Base-by-base conservation (phyloP, 192 early-diverging fungal species). In the Dispira simplex region DNA sequence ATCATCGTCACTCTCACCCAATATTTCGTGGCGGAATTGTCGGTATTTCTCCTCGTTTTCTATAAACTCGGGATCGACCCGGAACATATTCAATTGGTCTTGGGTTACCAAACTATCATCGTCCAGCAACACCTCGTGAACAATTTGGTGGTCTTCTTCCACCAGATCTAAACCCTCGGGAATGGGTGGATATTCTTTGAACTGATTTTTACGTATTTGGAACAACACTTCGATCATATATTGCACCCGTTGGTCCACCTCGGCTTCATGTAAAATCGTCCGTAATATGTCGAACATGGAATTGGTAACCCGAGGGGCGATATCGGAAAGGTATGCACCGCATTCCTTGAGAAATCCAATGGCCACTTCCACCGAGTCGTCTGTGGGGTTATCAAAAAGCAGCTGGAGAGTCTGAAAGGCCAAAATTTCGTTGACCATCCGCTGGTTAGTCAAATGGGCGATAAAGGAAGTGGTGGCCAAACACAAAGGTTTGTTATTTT, bases 171-270 rank as follows among this genome's bases (percentile, higher is more conserved):
- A 71, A 13, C 86, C 93, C 20, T 77, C 71, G 11, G 80, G 68
- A 10, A 96, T 75, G 4, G 86, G 73, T 56, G 84, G 86, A 63
- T 90, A 90, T 64, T 93, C 88, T 62, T 93, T 93, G 77, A 89
- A 98, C 59, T 90, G 91, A 54, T 95, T 91, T 58, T 90, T 90
- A 44, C 95, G 80, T 23, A 92, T 81, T 78, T 98, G 93, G 70
- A 98, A 95, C 32, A 98, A 66, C 20, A 94, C 93, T 71, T 98
- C 95, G 32, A 98, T 89, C 93, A 96, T 98, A 65, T 96, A 79
- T 71, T 98, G 93, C 6, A 90, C 84, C 66, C 95, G 89, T 68
- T 91, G 93, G 63, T 96, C 93, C 51, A 98, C 91, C 44, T 83
- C 79, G 11, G 90, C 92, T 68, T 98, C 93, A 67, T 98, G 93